phyloP scores from a whole-genome alignment of 305 asterid species.

The Withania somnifera region DNA sequence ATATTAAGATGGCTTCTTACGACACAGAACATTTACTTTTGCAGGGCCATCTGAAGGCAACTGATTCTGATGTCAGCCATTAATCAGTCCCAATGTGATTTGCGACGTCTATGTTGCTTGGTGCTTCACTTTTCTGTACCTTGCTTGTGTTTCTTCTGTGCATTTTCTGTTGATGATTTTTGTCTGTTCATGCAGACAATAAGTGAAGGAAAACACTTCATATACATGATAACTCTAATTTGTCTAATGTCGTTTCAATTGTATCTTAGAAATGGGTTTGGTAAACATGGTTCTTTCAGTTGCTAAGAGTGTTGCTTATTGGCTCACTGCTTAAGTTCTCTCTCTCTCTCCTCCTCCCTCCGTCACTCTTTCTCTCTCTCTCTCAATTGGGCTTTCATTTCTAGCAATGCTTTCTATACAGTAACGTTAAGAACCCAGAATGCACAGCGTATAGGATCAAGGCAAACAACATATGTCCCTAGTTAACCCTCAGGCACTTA shows the following conservation, averaged over 20 bases:
- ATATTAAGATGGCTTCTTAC: neutral
- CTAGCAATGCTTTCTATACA: neutral
- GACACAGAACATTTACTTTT: neutral
- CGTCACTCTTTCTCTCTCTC: no score
- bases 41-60: neutral
- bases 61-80: neutral
- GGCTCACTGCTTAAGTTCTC: neutral
- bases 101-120: neutral
- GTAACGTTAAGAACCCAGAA: neutral
- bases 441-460: neutral
- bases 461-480: neutral
- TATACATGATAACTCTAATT: neutral
- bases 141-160: neutral
- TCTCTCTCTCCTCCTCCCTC: neutral
- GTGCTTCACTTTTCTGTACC: neutral
- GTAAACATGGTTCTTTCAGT: slow-evolving; percentile 27
- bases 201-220: neutral
- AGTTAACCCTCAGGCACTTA: neutral
- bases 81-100: neutral
- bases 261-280: neutral
- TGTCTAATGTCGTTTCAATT: neutral
- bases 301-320: neutral
- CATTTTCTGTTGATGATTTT: neutral
- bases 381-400: neutral
- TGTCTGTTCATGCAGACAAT: neutral